Conservation (phyloP, 169 alveolate species). For the Plasmodium chabaudi region DNA sequence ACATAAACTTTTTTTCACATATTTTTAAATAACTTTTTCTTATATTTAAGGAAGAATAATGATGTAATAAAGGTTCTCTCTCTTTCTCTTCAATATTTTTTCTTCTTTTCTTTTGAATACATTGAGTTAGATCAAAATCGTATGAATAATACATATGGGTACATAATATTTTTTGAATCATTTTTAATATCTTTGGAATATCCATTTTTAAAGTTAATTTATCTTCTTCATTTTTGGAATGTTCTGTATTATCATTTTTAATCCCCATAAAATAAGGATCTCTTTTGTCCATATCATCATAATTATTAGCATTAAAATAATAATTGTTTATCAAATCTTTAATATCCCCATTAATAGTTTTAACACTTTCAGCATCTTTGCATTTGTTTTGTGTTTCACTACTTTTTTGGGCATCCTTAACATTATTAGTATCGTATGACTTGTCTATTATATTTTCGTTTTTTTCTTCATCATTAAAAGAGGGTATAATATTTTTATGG, state of each 20-base stretch:
- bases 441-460: too few relatives aligned
- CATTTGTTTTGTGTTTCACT: background rate
- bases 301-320: conserved; percentile 26
- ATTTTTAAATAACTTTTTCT: conserved; percentile 31
- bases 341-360: conserved; percentile 1
- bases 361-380: background rate
- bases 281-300: conserved; percentile 15
- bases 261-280: conserved; percentile 16
- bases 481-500: too few relatives aligned
- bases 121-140: conserved; percentile 68
- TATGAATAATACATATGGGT: conserved; percentile 71
- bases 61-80: conserved; percentile 22
- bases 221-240: conserved; percentile 26
- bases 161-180: conserved; percentile 38
- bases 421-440: background rate
- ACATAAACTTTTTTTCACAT: conserved; percentile 54
- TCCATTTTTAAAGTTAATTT: conserved; percentile 56
- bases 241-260: conserved; percentile 35
- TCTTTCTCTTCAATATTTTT: conserved; percentile 60
- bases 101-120: conserved; percentile 53
- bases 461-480: too few relatives aligned
- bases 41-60: conserved; percentile 2
- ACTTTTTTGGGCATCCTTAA: background rate
- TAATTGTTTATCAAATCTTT: conserved; percentile 48
- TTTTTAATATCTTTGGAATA: conserved; percentile 51